Evolutionary conservation across 441 rosid genomes (phyloP).

Genomic region (California macrophylla): DNA sequence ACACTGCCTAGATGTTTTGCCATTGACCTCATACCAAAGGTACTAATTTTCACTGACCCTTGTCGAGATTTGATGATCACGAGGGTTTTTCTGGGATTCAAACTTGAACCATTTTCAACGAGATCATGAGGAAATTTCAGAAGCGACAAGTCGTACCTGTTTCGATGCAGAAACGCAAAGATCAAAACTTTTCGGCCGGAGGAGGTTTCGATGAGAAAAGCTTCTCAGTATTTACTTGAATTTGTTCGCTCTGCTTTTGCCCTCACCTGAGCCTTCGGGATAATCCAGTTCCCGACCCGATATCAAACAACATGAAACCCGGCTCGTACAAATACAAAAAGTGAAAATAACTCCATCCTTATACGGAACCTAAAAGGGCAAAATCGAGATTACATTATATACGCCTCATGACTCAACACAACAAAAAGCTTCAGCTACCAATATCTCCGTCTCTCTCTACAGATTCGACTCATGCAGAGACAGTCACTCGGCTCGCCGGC

Average conservation of each 20-base stretch:
- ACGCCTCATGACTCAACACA: too few species aligned
- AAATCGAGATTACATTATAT: too few species aligned
- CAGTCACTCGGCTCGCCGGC: conserved; percentile 69
- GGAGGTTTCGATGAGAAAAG: neutral
- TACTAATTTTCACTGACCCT: neutral
- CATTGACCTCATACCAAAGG: neutral
- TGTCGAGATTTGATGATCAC: neutral
- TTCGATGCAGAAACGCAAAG: neutral
- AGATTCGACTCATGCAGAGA: conserved; percentile 50
- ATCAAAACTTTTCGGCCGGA: neutral
- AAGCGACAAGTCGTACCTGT: neutral
- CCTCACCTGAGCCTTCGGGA: neutral
- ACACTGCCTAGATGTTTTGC: neutral
- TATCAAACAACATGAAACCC: too few species aligned
- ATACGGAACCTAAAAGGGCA: too few species aligned
- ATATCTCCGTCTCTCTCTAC: conserved; percentile 18
- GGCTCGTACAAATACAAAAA: too few species aligned
- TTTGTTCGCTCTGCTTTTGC: neutral
- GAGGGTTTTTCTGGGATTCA: neutral
- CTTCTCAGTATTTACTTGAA: neutral
- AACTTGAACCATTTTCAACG: neutral
- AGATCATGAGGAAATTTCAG: neutral
- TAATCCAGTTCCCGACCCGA: neutral
- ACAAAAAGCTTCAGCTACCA: too few species aligned
- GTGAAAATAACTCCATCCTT: too few species aligned